A percentile compares a stretch with the other conserved stretches of the same genome.
phyloP scores from a whole-genome alignment of 2,329 filamentous ascomycete species.

The Calonectria crousiana region DNA sequence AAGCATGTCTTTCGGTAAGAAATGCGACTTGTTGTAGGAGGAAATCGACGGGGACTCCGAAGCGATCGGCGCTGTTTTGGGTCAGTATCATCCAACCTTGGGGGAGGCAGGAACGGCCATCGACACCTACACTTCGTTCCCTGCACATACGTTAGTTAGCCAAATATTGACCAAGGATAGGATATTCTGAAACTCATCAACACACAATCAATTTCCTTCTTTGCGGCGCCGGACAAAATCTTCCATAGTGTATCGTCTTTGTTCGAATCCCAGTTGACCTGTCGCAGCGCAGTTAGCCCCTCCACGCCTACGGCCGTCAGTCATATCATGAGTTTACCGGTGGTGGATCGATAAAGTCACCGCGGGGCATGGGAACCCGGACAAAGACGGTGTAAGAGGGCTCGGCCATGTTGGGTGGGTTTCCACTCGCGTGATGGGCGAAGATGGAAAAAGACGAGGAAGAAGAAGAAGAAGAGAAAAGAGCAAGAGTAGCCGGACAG shows the following conservation, averaged over 20 bases:
- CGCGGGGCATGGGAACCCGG: conserved; percentile 87
- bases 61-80: conserved; percentile 72
- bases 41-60: conserved; percentile 89
- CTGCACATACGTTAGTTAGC: conserved; percentile 56
- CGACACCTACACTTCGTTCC: conserved; percentile 78
- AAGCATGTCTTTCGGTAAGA: conserved; percentile 90
- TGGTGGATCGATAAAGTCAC: conserved; percentile 90
- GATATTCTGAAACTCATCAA: conserved; percentile 13
- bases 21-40: conserved; percentile 93
- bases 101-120: conserved; percentile 29
- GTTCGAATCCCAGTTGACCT: conserved; percentile 88
- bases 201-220: conserved; percentile 89
- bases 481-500: conserved; percentile 19
- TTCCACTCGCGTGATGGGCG: conserved; percentile 21
- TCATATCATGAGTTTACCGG: conserved; percentile 67
- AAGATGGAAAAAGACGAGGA: conserved; percentile 31
- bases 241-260: conserved; percentile 95
- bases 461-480: conserved; percentile 3
- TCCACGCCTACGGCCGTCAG: conserved; percentile 23
- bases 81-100: conserved; percentile 35
- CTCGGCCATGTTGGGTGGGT: conserved; percentile 58
- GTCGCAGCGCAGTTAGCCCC: conserved; percentile 39
- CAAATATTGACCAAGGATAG: background rate
- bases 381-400: conserved; percentile 81
- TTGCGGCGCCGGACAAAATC: conserved; percentile 84